Percentiles rank a stretch among this genome's conserved stretches.
phyloP scores from a whole-genome alignment of 805 yeast genomes.

The Candida endomychidarum region DNA sequence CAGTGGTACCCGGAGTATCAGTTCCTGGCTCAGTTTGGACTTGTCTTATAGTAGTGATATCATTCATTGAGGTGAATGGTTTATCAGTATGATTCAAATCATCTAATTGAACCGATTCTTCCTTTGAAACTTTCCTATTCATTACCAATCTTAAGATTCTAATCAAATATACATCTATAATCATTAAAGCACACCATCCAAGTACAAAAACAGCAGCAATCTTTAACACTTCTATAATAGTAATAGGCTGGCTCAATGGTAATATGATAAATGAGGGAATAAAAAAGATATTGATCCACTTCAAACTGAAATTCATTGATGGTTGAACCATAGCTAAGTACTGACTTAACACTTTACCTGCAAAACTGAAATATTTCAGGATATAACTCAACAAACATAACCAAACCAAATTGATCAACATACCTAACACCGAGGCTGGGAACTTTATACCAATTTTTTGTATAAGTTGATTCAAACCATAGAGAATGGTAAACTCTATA shows the following conservation, averaged over 20 bases:
- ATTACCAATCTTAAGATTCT: conserved; percentile 23
- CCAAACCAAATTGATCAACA: conserved; percentile 56
- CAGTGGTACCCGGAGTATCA: background rate
- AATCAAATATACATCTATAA: conserved; percentile 45
- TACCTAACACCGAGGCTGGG: conserved; percentile 71
- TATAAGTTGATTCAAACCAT: conserved; percentile 53
- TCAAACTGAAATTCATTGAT: conserved; percentile 65
- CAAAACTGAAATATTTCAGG: conserved; percentile 19
- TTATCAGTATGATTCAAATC: conserved; percentile 14
- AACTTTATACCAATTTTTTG: conserved; percentile 49
- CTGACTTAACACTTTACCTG: conserved; percentile 21
- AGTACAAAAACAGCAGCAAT: conserved; percentile 72
- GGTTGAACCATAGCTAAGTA: conserved; percentile 48
- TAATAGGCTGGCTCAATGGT: conserved; percentile 65
- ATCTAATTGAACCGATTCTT: conserved; percentile 11
- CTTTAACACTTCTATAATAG: conserved; percentile 66
- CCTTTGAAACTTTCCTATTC: conserved; percentile 1
- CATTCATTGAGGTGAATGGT: conserved; percentile 26
- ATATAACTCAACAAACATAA: conserved; percentile 39
- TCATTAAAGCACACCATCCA: conserved; percentile 55
- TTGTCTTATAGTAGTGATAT: conserved; percentile 36
- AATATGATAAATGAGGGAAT: conserved; percentile 74
- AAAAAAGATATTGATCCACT: conserved; percentile 79
- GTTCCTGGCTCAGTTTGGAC: conserved; percentile 20
- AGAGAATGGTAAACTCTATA: conserved; percentile 44